Conservation (phyloP, 257 asterid species). For the Ocimum tenuiflorum region DNA sequence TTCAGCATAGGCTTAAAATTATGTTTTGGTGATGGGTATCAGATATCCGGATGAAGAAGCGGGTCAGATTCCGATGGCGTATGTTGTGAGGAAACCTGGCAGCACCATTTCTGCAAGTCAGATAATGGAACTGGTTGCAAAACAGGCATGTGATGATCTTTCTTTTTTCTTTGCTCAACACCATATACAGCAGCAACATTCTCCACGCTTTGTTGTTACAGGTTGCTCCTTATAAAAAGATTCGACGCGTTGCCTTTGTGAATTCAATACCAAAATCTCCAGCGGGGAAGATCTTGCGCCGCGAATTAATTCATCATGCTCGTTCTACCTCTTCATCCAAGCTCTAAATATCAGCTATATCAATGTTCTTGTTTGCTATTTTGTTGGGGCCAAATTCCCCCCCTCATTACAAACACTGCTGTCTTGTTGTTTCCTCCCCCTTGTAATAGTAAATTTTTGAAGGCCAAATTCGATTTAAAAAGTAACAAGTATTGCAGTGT, state of each 20-base stretch:
- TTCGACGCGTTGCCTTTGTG: conserved; percentile 53
- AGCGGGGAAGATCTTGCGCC: conserved; percentile 59
- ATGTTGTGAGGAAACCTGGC: conserved; percentile 71
- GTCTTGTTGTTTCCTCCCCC: too few species aligned
- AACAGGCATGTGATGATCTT: conserved; percentile 42
- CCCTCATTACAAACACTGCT: too few species aligned
- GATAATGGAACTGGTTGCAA: conserved; percentile 59
- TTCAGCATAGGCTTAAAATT: background rate
- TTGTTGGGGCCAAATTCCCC: too few species aligned
- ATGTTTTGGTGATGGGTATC: background rate
- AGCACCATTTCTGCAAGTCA: conserved; percentile 50
- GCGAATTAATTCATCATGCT: conserved; percentile 39
- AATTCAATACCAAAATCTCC: conserved; percentile 59
- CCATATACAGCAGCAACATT: too few species aligned
- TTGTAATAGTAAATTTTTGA: too few species aligned
- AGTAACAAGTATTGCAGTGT: too few species aligned
- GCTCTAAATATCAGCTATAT: background rate
- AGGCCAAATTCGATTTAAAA: too few species aligned
- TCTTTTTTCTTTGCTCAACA: too few species aligned
- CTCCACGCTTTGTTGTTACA: background rate
- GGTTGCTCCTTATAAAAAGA: conserved; percentile 66
- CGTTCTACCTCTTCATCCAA: too few species aligned
- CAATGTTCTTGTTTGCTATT: too few species aligned
- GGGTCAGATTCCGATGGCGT: conserved; percentile 96
- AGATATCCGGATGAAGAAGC: conserved; percentile 96